Percentiles rank a stretch among this genome's conserved stretches.
phyloP scores from a whole-genome alignment of 495 filamentous ascomycete species.

The Beverwykella pulmonaria region DNA sequence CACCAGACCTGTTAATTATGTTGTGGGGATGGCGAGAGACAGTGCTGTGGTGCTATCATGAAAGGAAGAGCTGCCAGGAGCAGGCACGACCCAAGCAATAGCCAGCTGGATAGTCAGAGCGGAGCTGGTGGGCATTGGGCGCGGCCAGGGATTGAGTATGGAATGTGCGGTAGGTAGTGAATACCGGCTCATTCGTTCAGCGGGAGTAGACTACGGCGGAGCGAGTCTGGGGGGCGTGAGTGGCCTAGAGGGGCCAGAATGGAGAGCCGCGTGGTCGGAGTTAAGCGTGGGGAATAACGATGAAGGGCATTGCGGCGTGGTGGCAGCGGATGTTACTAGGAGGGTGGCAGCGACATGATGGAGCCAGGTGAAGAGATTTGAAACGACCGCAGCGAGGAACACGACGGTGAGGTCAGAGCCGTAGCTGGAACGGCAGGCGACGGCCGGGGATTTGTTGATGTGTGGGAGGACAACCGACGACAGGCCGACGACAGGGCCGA shows the following conservation, averaged over 20 bases:
- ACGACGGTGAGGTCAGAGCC: conserved; percentile 27
- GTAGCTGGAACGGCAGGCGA: conserved; percentile 15
- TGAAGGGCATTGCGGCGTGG: no score
- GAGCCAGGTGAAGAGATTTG: not conserved
- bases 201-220: not conserved
- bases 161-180: no score
- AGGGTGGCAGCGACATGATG: not conserved
- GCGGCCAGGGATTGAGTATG: not conserved
- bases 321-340: no score
- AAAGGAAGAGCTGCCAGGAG: not conserved
- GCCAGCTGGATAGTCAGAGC: not conserved
- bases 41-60: conserved; percentile 5
- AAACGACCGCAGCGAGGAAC: not conserved
- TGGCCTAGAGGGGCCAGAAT: no score
- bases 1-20: conserved; percentile 7
- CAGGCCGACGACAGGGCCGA: no score
- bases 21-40: not conserved
- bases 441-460: conserved; percentile 8
- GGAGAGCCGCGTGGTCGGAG: no score
- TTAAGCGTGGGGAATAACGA: no score
- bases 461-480: not conserved
- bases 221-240: no score
- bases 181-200: no score
- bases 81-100: conserved; percentile 4
- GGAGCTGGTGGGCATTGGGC: not conserved